Evolutionary conservation across 2,329 filamentous ascomycete species (phyloP), one percentile per base, ranked within the genome.

Genomic region (Claviceps sp.): DNA sequence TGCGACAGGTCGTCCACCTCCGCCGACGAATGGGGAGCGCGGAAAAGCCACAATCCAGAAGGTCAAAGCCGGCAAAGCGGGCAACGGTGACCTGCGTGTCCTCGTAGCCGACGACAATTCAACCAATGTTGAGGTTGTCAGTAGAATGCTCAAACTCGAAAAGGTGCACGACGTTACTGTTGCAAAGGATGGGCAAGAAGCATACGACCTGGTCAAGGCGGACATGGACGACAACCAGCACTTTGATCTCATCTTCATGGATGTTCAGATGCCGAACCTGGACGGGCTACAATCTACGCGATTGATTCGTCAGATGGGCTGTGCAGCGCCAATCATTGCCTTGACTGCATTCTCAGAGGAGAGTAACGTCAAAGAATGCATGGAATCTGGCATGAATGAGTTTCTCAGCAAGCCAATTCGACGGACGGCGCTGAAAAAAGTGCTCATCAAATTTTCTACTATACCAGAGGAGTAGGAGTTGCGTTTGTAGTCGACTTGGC

Each of bases 231-330:
- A 77, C 30, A 77, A 83, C 50, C 74, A 78, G 51, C 77, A 78
- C 2, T 95, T 91, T 63, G 88, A 95, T 59, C 74, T 96, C 26
- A 91, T 96, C 56, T 93, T 95, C 63, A 96, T 95, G 90, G 90
- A 96, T 61, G 85, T 95, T 7, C 88, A 87, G 68, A 96, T 96
- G 90, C 90, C 90, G 3, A 94, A 93, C 56, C 77, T 96, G 14
- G 89, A 95, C 62, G 90, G 90, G 1, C 71, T 96, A 24, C 85
- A 95, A 64, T 90, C 85, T 47, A 95, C 90, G 1, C 79, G 84
- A 10, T 72, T 94, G 38, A 95, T 96, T 59, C 81, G 90, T 6
- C 74, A 89, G 64, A 86, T 91, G 72, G 90, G 90, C 1, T 96
- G 93, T 68, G 82, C 78, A 11, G 85, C 86, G 1, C 90, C 90